Evolutionary conservation across 331 rosid species (phyloP).

Genomic region (Malus hybrid): DNA sequence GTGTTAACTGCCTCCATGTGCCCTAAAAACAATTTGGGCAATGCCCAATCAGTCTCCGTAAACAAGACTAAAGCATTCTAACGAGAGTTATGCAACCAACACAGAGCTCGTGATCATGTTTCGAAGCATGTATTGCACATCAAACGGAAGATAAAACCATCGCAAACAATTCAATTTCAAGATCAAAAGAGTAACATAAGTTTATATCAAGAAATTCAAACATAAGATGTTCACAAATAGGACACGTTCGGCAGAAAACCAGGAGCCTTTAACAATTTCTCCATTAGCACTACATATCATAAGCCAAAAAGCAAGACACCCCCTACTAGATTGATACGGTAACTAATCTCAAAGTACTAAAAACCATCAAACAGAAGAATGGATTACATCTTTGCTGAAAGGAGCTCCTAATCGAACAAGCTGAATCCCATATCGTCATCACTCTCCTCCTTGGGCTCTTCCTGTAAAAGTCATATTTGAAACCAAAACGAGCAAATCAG

Average conservation of each 20-base stretch:
- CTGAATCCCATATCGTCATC: constrained; percentile 71
- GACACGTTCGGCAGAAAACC: neutral
- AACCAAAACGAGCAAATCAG: neutral
- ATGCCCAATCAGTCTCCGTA: no score
- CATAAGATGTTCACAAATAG: neutral
- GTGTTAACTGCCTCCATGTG: neutral
- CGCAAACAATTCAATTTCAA: neutral
- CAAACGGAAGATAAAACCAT: no score
- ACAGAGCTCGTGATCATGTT: no score
- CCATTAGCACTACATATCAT: neutral
- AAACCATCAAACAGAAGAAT: neutral
- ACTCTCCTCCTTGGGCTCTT: constrained; percentile 70
- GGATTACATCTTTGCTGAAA: neutral
- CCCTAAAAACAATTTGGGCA: no score
- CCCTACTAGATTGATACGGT: neutral
- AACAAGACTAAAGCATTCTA: no score
- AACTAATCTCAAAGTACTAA: neutral
- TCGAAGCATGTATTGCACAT: no score
- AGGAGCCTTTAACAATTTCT: neutral
- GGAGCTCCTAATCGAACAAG: constrained; percentile 51
- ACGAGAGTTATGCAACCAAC: no score
- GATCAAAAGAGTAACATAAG: neutral
- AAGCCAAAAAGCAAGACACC: neutral
- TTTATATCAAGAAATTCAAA: neutral
- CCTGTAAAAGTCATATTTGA: constrained; percentile 28